Base-by-base conservation (phyloP, 2,329 filamentous ascomycete species). In the Fusarium sp. region DNA sequence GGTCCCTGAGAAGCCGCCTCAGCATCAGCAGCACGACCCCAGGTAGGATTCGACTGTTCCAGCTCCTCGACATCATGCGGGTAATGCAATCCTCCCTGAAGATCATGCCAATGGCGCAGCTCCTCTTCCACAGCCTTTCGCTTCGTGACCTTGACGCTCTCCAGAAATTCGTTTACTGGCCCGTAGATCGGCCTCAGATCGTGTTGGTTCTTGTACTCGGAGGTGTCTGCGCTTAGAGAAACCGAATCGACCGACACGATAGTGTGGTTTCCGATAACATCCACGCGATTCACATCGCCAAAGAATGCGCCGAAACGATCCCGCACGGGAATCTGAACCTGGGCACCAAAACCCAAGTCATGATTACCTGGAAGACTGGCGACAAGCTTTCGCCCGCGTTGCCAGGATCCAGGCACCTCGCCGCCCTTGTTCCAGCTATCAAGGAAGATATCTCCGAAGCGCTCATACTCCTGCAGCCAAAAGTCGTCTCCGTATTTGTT, bases 361-460 rank as follows among this genome's bases (percentile, higher is more conserved):
- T 99, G 96, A 75, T 99, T 99, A 2, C 96, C 96, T 0, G 96
- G 96, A 62, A 99, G 77, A 75, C 91, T 95, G 16, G 92, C 89
- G 58, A 98, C 90, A 58, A 98, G 83, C 80, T 91, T 94, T 62
- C 92, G 86, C 5, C 91, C 90, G 29, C 87, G 84, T 69, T 90
- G 87, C 62, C 89, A 89, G 1, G 83, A 79, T 0, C 85, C 83
- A 0, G 89, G 83, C 6, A 81, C 81, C 44, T 83, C 77, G 55
- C 89, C 86, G 1, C 84, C 86, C 60, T 87, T 77, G 38, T 87
- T 85, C 86, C 89, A 93, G 31, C 87, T 85, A 13, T 89, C 83
- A 67, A 94, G 88, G 79, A 97, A 99, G 60, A 99, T 92, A 62
- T 87, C 84, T n/a, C 89, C 88, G 76, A 98, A 99, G 9, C 96